Conservation (phyloP, 192 early-diverging fungal genomes). For the Dimargaris verticillata region DNA sequence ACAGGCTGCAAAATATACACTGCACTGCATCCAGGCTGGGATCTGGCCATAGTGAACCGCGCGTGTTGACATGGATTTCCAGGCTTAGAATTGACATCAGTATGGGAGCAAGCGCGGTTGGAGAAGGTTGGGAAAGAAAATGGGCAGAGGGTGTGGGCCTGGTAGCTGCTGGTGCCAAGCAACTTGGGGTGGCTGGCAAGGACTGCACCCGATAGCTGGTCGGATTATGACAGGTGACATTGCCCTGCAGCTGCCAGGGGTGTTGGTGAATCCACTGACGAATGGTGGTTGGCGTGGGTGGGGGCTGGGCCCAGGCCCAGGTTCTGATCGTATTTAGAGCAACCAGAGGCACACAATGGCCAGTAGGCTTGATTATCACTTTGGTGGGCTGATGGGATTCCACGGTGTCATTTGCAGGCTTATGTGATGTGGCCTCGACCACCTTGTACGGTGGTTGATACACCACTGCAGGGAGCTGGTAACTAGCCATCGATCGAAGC, state of each 20-base stretch:
- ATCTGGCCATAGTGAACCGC: conserved; percentile 41
- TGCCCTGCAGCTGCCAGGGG: too few species aligned
- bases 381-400: too few species aligned
- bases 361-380: too few species aligned
- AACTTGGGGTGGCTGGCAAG: too few species aligned
- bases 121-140: neutral
- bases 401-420: too few species aligned
- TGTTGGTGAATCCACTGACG: conserved; percentile 9
- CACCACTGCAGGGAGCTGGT: conserved; percentile 12
- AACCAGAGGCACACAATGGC: too few species aligned
- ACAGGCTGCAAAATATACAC: conserved; percentile 51
- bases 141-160: too few species aligned
- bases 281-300: conserved; percentile 13
- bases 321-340: conserved; percentile 9
- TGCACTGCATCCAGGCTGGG: conserved; percentile 44
- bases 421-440: too few species aligned
- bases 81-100: conserved; percentile 33
- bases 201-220: too few species aligned
- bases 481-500: neutral
- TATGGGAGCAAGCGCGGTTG: neutral
- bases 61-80: conserved; percentile 41
- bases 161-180: too few species aligned
- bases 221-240: too few species aligned
- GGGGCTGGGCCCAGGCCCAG: conserved; percentile 2
- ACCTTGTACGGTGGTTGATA: conserved; percentile 8